Conservation (phyloP, 768 basidiomycete species). For the Boletus coccyginus region DNA sequence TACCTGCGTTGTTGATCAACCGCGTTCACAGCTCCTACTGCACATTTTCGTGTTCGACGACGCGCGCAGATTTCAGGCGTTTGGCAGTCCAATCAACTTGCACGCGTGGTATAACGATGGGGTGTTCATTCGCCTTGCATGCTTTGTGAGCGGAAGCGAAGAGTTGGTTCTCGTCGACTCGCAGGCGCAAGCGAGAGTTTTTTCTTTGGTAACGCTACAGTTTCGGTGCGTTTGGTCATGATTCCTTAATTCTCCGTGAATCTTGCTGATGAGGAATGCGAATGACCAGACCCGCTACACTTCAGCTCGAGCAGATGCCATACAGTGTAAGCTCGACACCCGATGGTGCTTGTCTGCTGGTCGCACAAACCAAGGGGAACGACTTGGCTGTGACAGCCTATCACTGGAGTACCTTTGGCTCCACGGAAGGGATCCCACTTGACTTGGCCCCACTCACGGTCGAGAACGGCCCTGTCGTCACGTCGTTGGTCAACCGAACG, state of each 20-base stretch:
- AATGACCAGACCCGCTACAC: slow-evolving; percentile 41
- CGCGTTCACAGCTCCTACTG: slow-evolving; percentile 30
- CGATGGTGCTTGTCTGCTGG: too few species aligned
- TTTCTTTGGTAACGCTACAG: slow-evolving; percentile 50
- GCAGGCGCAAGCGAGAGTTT: slow-evolving; percentile 42
- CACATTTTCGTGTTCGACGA: slow-evolving; percentile 52
- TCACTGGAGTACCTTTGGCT: too few species aligned
- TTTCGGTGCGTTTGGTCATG: slow-evolving; percentile 40
- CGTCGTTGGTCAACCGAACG: slow-evolving; percentile 43
- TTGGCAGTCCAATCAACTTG: slow-evolving; percentile 42
- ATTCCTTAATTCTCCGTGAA: neutral
- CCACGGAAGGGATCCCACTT: slow-evolving; percentile 44
- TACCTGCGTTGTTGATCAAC: neutral
- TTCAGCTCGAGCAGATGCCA: slow-evolving; percentile 36
- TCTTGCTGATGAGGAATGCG: neutral
- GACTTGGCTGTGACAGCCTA: too few species aligned
- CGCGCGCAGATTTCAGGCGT: slow-evolving; percentile 37
- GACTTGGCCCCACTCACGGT: slow-evolving; percentile 27
- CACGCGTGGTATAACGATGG: slow-evolving; percentile 39
- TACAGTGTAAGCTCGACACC: too few species aligned
- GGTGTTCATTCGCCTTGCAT: slow-evolving; percentile 31
- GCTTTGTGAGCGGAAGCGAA: slow-evolving; percentile 49
- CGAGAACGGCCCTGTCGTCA: slow-evolving; percentile 31
- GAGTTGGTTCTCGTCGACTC: slow-evolving; percentile 53
- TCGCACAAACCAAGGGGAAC: too few species aligned